Percentiles rank a stretch among this genome's conserved stretches.
phyloP scores from a whole-genome alignment of 306 rosid genomes.

The Glycine latifolia region DNA sequence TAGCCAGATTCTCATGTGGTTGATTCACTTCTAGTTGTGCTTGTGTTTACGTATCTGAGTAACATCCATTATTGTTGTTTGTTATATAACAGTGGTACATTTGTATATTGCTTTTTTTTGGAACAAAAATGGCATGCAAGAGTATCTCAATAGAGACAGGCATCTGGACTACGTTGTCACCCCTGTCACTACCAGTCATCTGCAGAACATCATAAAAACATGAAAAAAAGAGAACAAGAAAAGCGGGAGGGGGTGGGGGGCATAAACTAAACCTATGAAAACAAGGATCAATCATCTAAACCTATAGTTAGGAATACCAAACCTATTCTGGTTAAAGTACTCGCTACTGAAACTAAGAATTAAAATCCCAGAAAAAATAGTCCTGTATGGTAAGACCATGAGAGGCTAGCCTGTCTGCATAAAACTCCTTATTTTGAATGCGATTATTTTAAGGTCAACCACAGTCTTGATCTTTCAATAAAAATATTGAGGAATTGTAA shows the following conservation, averaged over 20 bases:
- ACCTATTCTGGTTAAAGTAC: background rate
- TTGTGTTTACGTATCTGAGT: constrained; percentile 22
- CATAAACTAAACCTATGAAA: background rate
- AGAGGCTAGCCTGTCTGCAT: background rate
- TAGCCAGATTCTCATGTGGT: constrained; percentile 10
- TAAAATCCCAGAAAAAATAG: background rate
- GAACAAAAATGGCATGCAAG: no score
- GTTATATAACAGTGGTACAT: background rate
- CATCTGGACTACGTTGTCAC: no score
- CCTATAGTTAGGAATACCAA: background rate
- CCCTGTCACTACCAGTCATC: no score
- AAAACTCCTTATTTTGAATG: background rate
- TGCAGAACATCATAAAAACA: no score
- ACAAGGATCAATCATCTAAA: background rate
- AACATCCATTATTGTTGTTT: background rate
- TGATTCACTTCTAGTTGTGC: constrained; percentile 25
- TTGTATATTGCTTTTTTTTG: background rate
- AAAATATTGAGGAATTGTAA: background rate
- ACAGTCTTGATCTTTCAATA: constrained; percentile 7
- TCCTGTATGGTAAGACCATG: background rate
- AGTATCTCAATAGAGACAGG: no score
- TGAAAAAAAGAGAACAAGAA: no score
- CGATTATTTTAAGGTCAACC: background rate
- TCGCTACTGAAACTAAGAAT: background rate
- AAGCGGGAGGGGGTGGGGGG: no score